phyloP scores from a whole-genome alignment of 2,329 filamentous ascomycete genomes.

The Aspergillus quadricinctus region DNA sequence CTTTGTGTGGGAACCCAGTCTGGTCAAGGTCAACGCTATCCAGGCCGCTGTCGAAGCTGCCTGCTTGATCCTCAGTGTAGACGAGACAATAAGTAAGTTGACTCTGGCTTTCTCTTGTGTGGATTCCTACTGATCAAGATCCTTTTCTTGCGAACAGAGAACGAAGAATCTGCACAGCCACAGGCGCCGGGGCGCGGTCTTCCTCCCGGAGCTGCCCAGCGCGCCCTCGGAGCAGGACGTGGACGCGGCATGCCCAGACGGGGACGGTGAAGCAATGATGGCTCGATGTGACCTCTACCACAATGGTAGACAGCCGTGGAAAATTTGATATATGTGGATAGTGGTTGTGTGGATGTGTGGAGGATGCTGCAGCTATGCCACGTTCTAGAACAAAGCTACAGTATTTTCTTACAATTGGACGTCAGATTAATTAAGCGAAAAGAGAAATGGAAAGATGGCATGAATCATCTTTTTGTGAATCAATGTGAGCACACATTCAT shows the following conservation, averaged over 20 bases:
- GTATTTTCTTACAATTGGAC: not conserved
- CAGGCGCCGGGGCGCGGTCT: slow-evolving; percentile 73
- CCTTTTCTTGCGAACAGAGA: slow-evolving; percentile 47
- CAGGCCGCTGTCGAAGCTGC: slow-evolving; percentile 93
- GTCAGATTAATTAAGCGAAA: not conserved
- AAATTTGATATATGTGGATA: not conserved
- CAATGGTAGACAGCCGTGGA: not conserved
- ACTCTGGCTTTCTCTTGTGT: not conserved
- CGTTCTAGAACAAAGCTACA: not conserved
- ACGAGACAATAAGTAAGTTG: slow-evolving; percentile 86
- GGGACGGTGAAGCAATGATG: slow-evolving; percentile 22
- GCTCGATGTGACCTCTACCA: slow-evolving; percentile 8
- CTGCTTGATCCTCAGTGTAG: slow-evolving; percentile 91
- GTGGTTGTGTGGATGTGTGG: not conserved
- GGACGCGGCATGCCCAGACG: slow-evolving; percentile 77
- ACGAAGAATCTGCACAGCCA: slow-evolving; percentile 84
- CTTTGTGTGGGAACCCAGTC: slow-evolving; percentile 95
- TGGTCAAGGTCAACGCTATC: slow-evolving; percentile 96
- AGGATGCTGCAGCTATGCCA: not conserved
- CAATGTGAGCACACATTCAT: not conserved
- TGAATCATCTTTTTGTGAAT: too few relatives aligned
- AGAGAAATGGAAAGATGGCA: not conserved
- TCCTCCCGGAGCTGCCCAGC: slow-evolving; percentile 79
- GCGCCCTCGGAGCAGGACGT: slow-evolving; percentile 77
- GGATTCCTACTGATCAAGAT: slow-evolving; percentile 13